Evolutionary conservation across 331 rosid species (phyloP).

Genomic region (Dryas integrifolia): DNA sequence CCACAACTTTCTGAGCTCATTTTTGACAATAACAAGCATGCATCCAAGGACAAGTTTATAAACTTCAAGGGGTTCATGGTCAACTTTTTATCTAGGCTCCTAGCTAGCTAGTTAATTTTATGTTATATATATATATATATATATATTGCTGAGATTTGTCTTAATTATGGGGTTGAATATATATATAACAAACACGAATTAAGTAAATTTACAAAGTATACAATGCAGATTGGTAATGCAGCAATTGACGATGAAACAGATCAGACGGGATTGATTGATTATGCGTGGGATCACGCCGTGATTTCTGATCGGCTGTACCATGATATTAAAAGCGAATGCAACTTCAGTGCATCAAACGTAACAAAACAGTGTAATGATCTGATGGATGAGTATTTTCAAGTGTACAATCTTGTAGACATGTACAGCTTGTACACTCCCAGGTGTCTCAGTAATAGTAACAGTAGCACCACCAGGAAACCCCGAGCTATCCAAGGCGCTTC

Average conservation of each 20-base stretch:
- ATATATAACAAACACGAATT: background rate
- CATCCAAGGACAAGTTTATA: conserved; percentile 39
- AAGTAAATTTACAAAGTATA: background rate
- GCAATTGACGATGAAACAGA: conserved; percentile 72
- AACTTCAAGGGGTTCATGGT: conserved; percentile 85
- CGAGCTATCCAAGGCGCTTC: conserved; percentile 26
- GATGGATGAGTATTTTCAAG: conserved; percentile 41
- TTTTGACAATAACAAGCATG: conserved; percentile 47
- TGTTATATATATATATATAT: no score
- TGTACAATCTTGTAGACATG: conserved; percentile 67
- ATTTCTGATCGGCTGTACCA: conserved; percentile 60
- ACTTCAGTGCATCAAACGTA: conserved; percentile 40
- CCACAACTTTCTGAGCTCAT: conserved; percentile 82
- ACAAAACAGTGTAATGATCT: conserved; percentile 26
- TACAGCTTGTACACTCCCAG: conserved; percentile 66
- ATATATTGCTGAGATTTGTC: no score
- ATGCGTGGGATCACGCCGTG: conserved; percentile 92
- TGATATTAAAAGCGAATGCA: conserved; percentile 46
- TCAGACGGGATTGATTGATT: conserved; percentile 73
- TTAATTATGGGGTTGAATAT: no score
- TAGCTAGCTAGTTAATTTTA: no score
- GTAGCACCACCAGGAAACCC: conserved; percentile 12
- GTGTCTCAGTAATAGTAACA: conserved; percentile 32
- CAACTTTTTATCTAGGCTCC: background rate
- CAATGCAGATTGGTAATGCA: conserved; percentile 68